Conservation (phyloP, 805 yeast species). For the Teunomyces funiuensis region DNA sequence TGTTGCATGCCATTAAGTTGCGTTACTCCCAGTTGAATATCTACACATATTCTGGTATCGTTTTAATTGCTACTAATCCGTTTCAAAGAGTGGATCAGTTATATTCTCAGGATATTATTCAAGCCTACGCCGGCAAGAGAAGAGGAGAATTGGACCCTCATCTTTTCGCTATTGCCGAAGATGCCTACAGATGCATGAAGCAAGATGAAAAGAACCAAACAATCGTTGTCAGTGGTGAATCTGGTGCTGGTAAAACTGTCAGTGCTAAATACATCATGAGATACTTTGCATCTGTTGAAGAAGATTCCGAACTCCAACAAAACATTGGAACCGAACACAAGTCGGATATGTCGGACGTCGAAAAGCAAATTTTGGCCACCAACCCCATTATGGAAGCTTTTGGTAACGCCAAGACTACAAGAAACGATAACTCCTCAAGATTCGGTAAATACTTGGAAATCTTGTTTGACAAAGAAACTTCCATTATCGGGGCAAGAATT, state of each 20-base stretch:
- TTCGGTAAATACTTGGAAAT: constrained; percentile 96
- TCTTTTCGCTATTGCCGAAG: constrained; percentile 95
- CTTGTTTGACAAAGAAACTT: constrained; percentile 68
- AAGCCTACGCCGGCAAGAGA: constrained; percentile 88
- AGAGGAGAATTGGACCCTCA: constrained; percentile 97
- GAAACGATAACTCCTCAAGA: constrained; percentile 96
- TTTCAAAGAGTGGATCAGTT: constrained; percentile 89
- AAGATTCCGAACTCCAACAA: constrained; percentile 33
- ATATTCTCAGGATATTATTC: constrained; percentile 89
- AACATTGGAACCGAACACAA: constrained; percentile 37
- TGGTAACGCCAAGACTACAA: constrained; percentile 96
- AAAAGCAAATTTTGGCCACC: constrained; percentile 91
- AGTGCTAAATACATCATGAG: constrained; percentile 97
- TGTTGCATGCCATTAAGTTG: constrained; percentile 85
- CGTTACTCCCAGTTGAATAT: constrained; percentile 88
- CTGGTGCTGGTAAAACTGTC: constrained; percentile 98
- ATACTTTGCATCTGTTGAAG: constrained; percentile 92
- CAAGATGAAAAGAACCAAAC: constrained; percentile 85
- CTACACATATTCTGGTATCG: constrained; percentile 96
- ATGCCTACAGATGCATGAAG: constrained; percentile 94
- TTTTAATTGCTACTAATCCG: constrained; percentile 93
- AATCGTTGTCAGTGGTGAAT: constrained; percentile 94
- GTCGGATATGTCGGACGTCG: constrained; percentile 82
- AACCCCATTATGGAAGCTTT: constrained; percentile 97
- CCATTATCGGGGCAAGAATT: constrained; percentile 91